Percentiles rank a stretch among this genome's conserved stretches.
phyloP scores from a whole-genome alignment of 805 yeast species.

The Suhomyces pyralidae region DNA sequence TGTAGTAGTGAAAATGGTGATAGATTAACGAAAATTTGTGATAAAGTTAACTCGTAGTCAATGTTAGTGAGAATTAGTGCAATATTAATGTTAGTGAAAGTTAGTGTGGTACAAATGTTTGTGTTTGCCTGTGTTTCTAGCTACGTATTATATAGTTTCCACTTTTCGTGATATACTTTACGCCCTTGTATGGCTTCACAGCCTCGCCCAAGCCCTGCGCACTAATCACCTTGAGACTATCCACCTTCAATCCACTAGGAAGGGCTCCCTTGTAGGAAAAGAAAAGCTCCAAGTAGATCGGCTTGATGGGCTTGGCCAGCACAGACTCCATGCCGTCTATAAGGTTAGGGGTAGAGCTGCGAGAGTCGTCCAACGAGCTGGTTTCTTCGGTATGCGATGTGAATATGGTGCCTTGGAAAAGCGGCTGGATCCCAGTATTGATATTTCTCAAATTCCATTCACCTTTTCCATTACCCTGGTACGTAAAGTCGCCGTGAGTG shows the following conservation, averaged over 20 bases:
- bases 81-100: too few relatives aligned
- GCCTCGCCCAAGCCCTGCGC: constrained; percentile 56
- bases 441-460: constrained; percentile 63
- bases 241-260: constrained; percentile 74
- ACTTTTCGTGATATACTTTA: constrained; percentile 68
- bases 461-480: constrained; percentile 49
- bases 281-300: constrained; percentile 44
- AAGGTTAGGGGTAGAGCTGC: constrained; percentile 4
- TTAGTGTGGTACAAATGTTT: too few relatives aligned
- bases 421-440: constrained; percentile 63
- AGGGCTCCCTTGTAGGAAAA: constrained; percentile 65
- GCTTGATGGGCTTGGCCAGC: constrained; percentile 13
- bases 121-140: too few relatives aligned
- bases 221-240: constrained; percentile 54
- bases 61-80: too few relatives aligned
- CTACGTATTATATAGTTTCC: constrained; percentile 55
- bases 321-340: constrained; percentile 2
- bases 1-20: too few relatives aligned
- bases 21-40: too few relatives aligned
- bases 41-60: too few relatives aligned
- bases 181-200: constrained; percentile 86
- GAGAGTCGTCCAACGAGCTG: constrained; percentile 12
- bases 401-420: constrained; percentile 57
- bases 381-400: constrained; percentile 10
- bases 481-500: constrained; percentile 75